Percentiles rank a stretch among this genome's conserved stretches.
Evolutionary conservation across 140 eudicot genomes (phyloP).

Genomic region (Bidens hawaiensis): DNA sequence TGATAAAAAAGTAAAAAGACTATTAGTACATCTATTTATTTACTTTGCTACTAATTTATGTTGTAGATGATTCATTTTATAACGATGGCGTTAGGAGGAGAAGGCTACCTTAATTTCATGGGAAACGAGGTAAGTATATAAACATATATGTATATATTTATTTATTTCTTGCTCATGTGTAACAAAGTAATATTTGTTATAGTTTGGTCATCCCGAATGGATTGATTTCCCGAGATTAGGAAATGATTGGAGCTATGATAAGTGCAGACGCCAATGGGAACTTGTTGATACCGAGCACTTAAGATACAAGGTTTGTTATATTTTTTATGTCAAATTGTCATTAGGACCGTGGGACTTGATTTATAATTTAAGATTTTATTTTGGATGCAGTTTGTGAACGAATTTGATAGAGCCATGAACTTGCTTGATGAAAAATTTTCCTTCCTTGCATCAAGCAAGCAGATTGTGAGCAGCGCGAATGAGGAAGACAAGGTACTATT

Average conservation of each 20-base stretch:
- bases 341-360: constrained; percentile 1
- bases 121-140: constrained; percentile 82
- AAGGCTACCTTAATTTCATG: constrained; percentile 98
- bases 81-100: constrained; percentile 99
- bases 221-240: constrained; percentile 98
- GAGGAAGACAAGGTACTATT: constrained; percentile 71
- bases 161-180: constrained; percentile 13
- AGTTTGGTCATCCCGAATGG: constrained; percentile 99
- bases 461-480: constrained; percentile 75
- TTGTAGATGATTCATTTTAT: constrained; percentile 94
- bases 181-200: constrained; percentile 5
- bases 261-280: constrained; percentile 96
- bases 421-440: constrained; percentile 70
- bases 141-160: neutral
- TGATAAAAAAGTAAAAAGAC: neutral
- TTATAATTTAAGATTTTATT: neutral
- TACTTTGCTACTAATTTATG: constrained; percentile 4
- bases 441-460: constrained; percentile 80
- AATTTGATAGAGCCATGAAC: constrained; percentile 90
- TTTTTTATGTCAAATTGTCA: neutral
- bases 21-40: constrained; percentile 1
- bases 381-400: constrained; percentile 80
- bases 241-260: constrained; percentile 82
- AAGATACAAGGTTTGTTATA: constrained; percentile 73
- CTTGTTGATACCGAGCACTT: constrained; percentile 84